Percentiles rank a stretch among this genome's conserved stretches.
Conservation (phyloP, 2,329 filamentous ascomycete genomes). For the Nigrospora sphaerica region DNA sequence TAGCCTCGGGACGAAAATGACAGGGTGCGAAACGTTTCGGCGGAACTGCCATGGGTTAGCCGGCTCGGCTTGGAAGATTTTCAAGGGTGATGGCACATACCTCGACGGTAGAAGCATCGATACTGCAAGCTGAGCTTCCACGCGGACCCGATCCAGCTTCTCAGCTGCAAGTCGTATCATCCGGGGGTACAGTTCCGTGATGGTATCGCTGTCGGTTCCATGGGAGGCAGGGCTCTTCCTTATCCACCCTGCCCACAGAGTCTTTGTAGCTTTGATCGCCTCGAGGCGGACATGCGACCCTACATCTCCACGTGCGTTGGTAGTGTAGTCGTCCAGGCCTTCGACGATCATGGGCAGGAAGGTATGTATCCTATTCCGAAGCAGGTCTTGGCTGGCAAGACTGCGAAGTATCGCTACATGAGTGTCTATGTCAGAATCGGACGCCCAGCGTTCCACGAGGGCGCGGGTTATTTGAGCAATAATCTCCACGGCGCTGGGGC, state of each 20-base stretch:
- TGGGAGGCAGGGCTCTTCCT: slow-evolving; percentile 3
- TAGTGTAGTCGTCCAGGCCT: slow-evolving; percentile 83
- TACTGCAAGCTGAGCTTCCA: slow-evolving; percentile 53
- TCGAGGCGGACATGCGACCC: slow-evolving; percentile 80
- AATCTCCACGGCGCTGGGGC: neutral
- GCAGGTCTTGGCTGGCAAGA: slow-evolving; percentile 37
- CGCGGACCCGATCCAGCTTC: slow-evolving; percentile 81
- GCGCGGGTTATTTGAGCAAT: slow-evolving; percentile 28
- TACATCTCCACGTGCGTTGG: slow-evolving; percentile 80
- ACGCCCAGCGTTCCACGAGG: slow-evolving; percentile 45
- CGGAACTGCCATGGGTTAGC: slow-evolving; percentile 24
- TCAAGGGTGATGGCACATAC: slow-evolving; percentile 27
- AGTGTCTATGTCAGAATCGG: slow-evolving; percentile 42
- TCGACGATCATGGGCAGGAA: slow-evolving; percentile 42
- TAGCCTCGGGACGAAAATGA: slow-evolving; percentile 54
- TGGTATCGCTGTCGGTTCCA: slow-evolving; percentile 7
- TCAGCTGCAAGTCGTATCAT: slow-evolving; percentile 70
- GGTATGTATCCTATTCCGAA: slow-evolving; percentile 29
- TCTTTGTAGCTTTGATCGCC: slow-evolving; percentile 68
- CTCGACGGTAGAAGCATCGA: slow-evolving; percentile 33
- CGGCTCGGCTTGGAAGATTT: neutral
- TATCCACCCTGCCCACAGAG: slow-evolving; percentile 38
- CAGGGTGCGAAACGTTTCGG: slow-evolving; percentile 25
- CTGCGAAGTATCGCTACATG: slow-evolving; percentile 49
- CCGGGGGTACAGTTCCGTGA: slow-evolving; percentile 36